phyloP scores from a whole-genome alignment of 768 basidiomycete species.

The Suillus tomentosus region DNA sequence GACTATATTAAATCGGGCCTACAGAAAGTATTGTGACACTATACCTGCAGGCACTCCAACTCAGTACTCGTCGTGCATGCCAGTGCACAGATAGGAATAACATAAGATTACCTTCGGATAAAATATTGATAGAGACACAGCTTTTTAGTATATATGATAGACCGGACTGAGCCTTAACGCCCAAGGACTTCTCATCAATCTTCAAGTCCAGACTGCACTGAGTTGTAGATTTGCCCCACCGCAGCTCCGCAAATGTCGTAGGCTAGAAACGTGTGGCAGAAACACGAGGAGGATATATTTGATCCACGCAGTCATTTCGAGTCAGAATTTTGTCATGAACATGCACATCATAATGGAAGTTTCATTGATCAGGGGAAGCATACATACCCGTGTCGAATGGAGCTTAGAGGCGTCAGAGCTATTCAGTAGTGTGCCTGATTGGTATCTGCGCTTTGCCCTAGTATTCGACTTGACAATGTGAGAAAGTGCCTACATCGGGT shows the following conservation, averaged over 20 bases:
- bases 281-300: conserved; percentile 9
- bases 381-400: conserved; percentile 10
- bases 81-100: neutral
- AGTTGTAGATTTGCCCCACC: neutral
- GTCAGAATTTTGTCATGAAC: conserved; percentile 19
- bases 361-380: conserved; percentile 28
- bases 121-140: conserved; percentile 4
- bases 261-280: neutral
- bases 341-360: conserved; percentile 42
- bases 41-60: neutral
- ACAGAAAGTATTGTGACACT: neutral
- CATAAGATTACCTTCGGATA: neutral
- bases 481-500: neutral
- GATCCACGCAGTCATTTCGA: conserved; percentile 5
- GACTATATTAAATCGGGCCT: too few relatives aligned
- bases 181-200: neutral
- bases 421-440: conserved; percentile 4
- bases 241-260: conserved; percentile 1
- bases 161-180: neutral
- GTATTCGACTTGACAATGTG: neutral
- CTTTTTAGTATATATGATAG: neutral
- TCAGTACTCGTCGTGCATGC: neutral
- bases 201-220: conserved; percentile 4
- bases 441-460: conserved; percentile 1
- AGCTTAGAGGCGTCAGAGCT: conserved; percentile 11